Conservation (phyloP, 2,329 filamentous ascomycete species). For the Aspergillus puulaauensis region DNA sequence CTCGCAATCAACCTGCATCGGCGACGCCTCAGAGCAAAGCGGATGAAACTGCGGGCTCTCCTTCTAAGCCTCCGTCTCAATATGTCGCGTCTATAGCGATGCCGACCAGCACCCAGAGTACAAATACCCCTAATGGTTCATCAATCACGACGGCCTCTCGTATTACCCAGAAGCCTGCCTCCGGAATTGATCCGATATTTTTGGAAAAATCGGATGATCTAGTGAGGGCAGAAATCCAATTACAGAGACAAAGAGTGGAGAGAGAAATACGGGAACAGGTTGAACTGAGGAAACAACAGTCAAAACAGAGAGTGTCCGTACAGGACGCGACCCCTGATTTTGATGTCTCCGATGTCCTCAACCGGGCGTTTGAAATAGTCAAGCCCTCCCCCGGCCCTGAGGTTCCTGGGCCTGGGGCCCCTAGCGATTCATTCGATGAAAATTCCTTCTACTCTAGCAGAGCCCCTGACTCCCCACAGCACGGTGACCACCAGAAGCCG, state of each 20-base stretch:
- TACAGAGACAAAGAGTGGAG: constrained; percentile 81
- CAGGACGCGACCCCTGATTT: constrained; percentile 62
- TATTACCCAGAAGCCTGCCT: constrained; percentile 51
- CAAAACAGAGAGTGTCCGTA: constrained; percentile 49
- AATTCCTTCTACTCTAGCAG: constrained; percentile 96
- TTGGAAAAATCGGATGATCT: constrained; percentile 83
- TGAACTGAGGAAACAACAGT: constrained; percentile 59
- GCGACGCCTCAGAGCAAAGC: constrained; percentile 29
- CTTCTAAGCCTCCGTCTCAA: constrained; percentile 16
- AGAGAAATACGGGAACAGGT: constrained; percentile 73
- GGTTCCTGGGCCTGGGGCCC: constrained; percentile 56
- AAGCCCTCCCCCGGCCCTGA: constrained; percentile 63
- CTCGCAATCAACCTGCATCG: constrained; percentile 32
- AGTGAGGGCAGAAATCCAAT: constrained; percentile 75
- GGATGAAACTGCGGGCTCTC: constrained; percentile 17
- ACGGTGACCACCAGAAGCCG: constrained; percentile 34
- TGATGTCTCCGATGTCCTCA: constrained; percentile 70
- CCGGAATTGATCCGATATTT: constrained; percentile 77
- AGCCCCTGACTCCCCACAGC: constrained; percentile 70
- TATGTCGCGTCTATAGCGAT: constrained; percentile 18
- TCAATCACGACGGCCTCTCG: constrained; percentile 29
- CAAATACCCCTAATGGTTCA: constrained; percentile 18
- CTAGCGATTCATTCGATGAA: constrained; percentile 83
- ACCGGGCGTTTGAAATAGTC: constrained; percentile 69
- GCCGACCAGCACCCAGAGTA: constrained; percentile 20